A percentile compares a stretch with the other conserved stretches of the same genome.
Conservation (phyloP, 192 early-diverging fungal genomes). For the Funneliformis mosseae region DNA sequence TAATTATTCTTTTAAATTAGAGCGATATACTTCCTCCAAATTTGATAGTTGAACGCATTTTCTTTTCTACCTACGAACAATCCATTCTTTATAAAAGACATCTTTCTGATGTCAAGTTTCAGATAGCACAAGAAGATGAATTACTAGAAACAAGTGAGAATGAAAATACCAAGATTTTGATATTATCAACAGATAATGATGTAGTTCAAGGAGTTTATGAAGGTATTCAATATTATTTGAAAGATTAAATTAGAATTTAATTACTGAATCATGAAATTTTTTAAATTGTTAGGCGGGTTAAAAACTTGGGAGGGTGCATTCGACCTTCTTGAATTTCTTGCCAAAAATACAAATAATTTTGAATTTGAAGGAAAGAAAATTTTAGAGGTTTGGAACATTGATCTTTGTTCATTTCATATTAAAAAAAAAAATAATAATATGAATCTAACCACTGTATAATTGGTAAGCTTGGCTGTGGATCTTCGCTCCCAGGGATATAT, state of each 20-base stretch:
- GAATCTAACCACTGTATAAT: conserved; percentile 12
- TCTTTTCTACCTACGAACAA: neutral
- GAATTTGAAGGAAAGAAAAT: conserved; percentile 48
- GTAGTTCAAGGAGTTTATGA: conserved; percentile 91
- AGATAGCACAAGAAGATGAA: conserved; percentile 72
- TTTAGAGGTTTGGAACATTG: conserved; percentile 46
- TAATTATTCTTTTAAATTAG: neutral
- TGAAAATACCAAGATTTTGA: conserved; percentile 46
- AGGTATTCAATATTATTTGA: conserved; percentile 43
- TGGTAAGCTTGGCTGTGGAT: conserved; percentile 84
- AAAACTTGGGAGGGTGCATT: conserved; percentile 98
- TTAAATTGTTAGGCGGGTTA: conserved; percentile 64
- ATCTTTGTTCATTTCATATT: neutral
- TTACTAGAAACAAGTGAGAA: conserved; percentile 34
- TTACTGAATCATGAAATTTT: neutral
- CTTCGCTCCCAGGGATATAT: conserved; percentile 82
- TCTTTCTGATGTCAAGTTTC: conserved; percentile 81
- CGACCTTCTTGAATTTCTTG: conserved; percentile 78
- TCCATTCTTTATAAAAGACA: conserved; percentile 64
- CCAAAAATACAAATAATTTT: conserved; percentile 40
- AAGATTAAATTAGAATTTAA: neutral
- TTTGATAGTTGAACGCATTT: neutral
- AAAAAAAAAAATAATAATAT: neutral
- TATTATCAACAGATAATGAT: conserved; percentile 63
- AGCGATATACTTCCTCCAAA: neutral